These are phyloP conservation scores for Starmera stellimalicola DNA, from an alignment of 1,139 yeast species.

Conservation along the genomic window DNA sequence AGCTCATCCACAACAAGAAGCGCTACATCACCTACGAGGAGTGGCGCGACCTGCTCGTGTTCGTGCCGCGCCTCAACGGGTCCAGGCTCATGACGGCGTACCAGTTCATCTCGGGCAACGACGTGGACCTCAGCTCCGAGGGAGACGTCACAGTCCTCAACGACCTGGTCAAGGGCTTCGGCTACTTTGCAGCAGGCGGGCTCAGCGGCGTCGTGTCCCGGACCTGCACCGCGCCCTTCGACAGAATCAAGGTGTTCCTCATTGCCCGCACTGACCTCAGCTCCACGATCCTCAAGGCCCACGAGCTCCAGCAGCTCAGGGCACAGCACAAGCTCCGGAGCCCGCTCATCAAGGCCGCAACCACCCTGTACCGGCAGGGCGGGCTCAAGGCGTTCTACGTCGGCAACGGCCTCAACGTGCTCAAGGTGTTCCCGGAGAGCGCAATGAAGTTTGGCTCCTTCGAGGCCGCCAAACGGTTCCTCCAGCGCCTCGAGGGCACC, in stretches of 20 bases:
- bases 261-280: constrained; percentile 85
- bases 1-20: constrained; percentile 49
- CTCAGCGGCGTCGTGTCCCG: constrained; percentile 94
- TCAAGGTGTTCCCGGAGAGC: constrained; percentile 93
- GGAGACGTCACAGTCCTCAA: constrained; percentile 84
- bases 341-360: constrained; percentile 71
- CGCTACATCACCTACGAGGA: constrained; percentile 73
- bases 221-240: constrained; percentile 96
- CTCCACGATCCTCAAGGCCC: constrained; percentile 57
- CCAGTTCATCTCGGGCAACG: constrained; percentile 62
- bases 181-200: constrained; percentile 91
- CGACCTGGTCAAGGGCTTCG: constrained; percentile 75
- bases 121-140: constrained; percentile 74
- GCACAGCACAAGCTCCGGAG: constrained; percentile 40
- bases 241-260: constrained; percentile 82
- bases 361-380: constrained; percentile 78
- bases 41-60: constrained; percentile 71
- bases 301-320: constrained; percentile 19
- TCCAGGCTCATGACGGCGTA: constrained; percentile 75
- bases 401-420: constrained; percentile 88
- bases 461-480: constrained; percentile 71
- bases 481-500: constrained; percentile 71
- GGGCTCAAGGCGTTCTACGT: constrained; percentile 84
- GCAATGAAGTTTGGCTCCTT: constrained; percentile 97
- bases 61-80: constrained; percentile 70